phyloP scores from a whole-genome alignment of 768 basidiomycete species.

The Tubosaeta sp. region DNA sequence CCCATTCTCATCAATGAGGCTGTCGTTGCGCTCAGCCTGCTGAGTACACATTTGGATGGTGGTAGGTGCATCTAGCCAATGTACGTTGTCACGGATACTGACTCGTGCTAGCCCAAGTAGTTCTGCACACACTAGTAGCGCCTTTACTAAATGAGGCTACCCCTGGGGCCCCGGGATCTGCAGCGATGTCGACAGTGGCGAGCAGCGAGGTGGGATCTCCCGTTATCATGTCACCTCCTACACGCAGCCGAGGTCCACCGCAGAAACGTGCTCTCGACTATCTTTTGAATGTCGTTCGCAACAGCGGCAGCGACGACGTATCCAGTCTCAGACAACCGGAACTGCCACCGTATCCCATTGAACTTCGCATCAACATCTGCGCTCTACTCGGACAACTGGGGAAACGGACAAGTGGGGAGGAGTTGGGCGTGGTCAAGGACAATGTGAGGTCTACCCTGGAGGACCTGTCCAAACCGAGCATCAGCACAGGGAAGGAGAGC shows the following conservation, averaged over 20 bases:
- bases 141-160: constrained; percentile 43
- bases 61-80: constrained; percentile 40
- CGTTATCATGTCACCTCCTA: constrained; percentile 40
- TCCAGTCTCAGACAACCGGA: constrained; percentile 39
- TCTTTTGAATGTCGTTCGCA: constrained; percentile 58
- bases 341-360: constrained; percentile 54
- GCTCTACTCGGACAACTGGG: constrained; percentile 64
- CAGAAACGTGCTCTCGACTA: constrained; percentile 64
- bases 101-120: constrained; percentile 48
- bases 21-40: constrained; percentile 73
- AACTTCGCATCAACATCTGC: constrained; percentile 75
- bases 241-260: constrained; percentile 35
- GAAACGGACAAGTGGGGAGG: constrained; percentile 46
- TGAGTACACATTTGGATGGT: constrained; percentile 62
- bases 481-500: constrained; percentile 32
- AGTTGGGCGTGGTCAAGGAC: constrained; percentile 48
- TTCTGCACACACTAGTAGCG: constrained; percentile 54
- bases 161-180: constrained; percentile 29
- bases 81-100: not conserved
- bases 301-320: constrained; percentile 27
- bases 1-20: constrained; percentile 88
- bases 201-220: constrained; percentile 48
- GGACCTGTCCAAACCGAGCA: constrained; percentile 37
- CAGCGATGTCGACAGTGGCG: constrained; percentile 35
- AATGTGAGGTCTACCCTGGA: constrained; percentile 48